Evolutionary conservation across 345 rosid genomes (phyloP), one percentile per base, ranked within the genome.

Genomic region (Sisymbrium altissimum): DNA sequence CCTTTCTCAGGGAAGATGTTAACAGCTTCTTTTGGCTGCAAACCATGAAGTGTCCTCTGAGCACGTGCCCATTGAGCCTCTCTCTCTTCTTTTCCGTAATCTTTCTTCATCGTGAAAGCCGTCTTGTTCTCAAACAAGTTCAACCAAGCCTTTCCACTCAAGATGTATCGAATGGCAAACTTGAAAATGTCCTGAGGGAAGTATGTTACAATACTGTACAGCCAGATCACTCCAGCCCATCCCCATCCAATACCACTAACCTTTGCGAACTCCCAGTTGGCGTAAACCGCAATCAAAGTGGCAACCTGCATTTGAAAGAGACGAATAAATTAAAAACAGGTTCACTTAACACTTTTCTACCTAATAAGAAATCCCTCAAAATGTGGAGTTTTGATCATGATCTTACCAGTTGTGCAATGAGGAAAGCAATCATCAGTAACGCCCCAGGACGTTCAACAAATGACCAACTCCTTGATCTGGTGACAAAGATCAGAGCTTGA

Each of bases 151-250:
- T 84, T 87, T 46, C 97, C 97, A 7, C 92, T 89, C 66, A 94
- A 81, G 61, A 90, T 86, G 82, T 89, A 94, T 49, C 97, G 87
- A 65, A 84, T 89, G 48, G 86, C 83, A 36, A 94, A 94, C 81
- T 94, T 94, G 73, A 94, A 49, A 21, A 89, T 0, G 68, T 94
- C 98, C 1, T 85, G 87, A 10, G 98, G 98, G 60, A 91, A 4
- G 46, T 89, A 94, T 80, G 83, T 81, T 23, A 94, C 74, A 39
- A 89, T 13, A 68, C 96, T 91, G 81, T 81, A 91, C 33, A 94
- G 79, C 98, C 98, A 94, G 56, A 94, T 86, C 44, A 86, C 84
- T 27, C 96, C 98, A 0, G 97, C 98, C 98, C 98, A 94, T 82
- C 96, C 96, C 97, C 98, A 91, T 12, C 98, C 98, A 6, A 80